Conservation (phyloP, 129 eudicot species). For the Helichrysum umbraculigerum region DNA sequence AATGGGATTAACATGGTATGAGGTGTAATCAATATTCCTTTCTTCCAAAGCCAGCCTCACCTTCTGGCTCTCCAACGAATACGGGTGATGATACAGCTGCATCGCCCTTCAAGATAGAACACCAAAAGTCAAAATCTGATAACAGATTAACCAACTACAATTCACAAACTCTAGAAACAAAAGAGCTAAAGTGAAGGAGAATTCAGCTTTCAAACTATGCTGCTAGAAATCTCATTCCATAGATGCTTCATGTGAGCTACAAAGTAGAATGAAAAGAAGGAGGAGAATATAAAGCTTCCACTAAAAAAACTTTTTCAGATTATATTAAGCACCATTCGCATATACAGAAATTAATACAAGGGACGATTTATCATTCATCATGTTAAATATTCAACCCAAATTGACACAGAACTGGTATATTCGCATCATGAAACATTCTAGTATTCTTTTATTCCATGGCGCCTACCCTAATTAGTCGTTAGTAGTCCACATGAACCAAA, state of each 20-base stretch:
- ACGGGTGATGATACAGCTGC: constrained; percentile 97
- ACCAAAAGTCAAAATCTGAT: constrained; percentile 25
- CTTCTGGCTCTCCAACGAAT: constrained; percentile 89
- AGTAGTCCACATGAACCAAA: too few relatives aligned
- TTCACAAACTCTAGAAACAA: neutral
- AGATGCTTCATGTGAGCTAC: constrained; percentile 15
- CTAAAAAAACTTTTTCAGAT: neutral
- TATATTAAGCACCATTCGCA: neutral
- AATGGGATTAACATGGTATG: constrained; percentile 81
- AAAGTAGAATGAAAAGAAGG: neutral
- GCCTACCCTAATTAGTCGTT: too few relatives aligned
- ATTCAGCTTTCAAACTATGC: constrained; percentile 25
- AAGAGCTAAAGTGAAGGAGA: neutral
- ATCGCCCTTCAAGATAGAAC: constrained; percentile 33
- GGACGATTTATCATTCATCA: too few relatives aligned
- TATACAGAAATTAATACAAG: neutral
- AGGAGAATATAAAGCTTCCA: neutral
- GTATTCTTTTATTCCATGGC: too few relatives aligned
- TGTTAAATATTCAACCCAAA: too few relatives aligned
- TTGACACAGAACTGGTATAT: too few relatives aligned
- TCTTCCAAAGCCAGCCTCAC: constrained; percentile 94
- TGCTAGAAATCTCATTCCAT: constrained; percentile 8
- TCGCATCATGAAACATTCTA: too few relatives aligned
- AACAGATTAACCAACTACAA: neutral
- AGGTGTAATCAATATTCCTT: constrained; percentile 77